Evolutionary conservation across 108 stramenopile species (phyloP), one percentile per base, ranked within the genome.

Genomic region (Nannochloropsis salina): DNA sequence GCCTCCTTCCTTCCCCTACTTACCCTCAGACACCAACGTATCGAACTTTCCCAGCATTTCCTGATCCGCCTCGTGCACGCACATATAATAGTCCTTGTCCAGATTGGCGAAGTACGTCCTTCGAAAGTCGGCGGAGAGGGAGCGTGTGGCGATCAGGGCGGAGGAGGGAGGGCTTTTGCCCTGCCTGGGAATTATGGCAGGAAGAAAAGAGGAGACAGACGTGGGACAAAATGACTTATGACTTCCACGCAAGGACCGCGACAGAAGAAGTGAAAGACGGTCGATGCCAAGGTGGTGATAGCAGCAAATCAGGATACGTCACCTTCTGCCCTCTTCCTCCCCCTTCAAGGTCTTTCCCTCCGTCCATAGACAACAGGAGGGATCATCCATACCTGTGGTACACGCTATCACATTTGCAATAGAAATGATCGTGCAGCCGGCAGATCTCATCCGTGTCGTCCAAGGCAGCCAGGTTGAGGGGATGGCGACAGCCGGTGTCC

Each of bases 401-500:
- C 6, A 74, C 8, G 20, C 20, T n/a, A n/a, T 74, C 61, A 74
- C 61, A 74, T n/a, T 74, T 74, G 61, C 61, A 74, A n/a, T 74
- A 74, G 8, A 74, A 74, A 74, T 74, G 61, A n/a, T 74, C 61
- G 61, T 74, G 61, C 61, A 74, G 6, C 20, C 61, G 61, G n/a
- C 61, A 74, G 6, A 74, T n/a, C 61, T 74, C 61, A n/a, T 74
- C 61, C 61, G 61, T 6, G 61, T 74, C 61, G 61, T 74, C 61
- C 61, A 74, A 74, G 61, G 61, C 61, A 15, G 61, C 61, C n/a
- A 74, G 6, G n/a, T 74, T 74, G 20, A 74, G 61, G 2, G 61
- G 61, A n/a, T 74, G 61, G 20, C 8, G 61, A 74, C 61, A 74
- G 61, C 61, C 61, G 20, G 61, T 74, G 61, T 15, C 15, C 5